These are phyloP conservation scores for Yamadazyma spencermartinsiae DNA, from an alignment of 1,139 yeast genomes.

Conservation along the genomic window DNA sequence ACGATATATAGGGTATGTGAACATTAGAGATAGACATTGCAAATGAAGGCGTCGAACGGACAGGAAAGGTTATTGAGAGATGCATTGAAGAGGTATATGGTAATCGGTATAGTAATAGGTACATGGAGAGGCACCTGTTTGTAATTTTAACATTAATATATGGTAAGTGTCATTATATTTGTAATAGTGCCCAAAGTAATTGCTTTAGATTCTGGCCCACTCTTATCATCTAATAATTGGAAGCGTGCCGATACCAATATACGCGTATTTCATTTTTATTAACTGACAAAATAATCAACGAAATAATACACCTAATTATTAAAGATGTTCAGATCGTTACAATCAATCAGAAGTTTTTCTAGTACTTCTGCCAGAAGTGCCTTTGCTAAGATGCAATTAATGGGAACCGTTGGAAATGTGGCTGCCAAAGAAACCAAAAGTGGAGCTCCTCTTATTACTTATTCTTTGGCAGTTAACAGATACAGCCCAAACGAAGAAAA, in stretches of 20 bases:
- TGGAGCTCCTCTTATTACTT: conserved; percentile 39
- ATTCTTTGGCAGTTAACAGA: conserved; percentile 47
- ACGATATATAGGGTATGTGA: conserved; percentile 17
- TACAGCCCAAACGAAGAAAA: conserved; percentile 33
- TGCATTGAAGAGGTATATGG: neutral
- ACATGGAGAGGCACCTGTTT: too few species aligned
- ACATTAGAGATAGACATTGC: neutral
- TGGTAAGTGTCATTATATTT: too few species aligned
- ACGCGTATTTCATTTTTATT: neutral
- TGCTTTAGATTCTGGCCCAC: neutral
- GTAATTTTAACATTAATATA: too few species aligned
- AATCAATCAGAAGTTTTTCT: conserved; percentile 32
- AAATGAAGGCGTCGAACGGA: too few species aligned
- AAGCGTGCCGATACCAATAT: neutral
- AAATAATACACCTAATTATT: neutral
- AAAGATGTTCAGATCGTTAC: conserved; percentile 11
- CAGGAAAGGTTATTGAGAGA: neutral
- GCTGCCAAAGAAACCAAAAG: conserved; percentile 38
- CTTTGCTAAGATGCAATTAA: conserved; percentile 44
- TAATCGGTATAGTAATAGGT: neutral
- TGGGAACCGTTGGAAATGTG: conserved; percentile 45
- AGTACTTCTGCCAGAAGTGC: conserved; percentile 30
- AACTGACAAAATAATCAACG: neutral
- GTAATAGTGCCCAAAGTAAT: neutral
- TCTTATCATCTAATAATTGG: neutral